A percentile compares a stretch with the other conserved stretches of the same genome.
Conservation (phyloP, 805 yeast species). For the Candida vartiovaarae region DNA sequence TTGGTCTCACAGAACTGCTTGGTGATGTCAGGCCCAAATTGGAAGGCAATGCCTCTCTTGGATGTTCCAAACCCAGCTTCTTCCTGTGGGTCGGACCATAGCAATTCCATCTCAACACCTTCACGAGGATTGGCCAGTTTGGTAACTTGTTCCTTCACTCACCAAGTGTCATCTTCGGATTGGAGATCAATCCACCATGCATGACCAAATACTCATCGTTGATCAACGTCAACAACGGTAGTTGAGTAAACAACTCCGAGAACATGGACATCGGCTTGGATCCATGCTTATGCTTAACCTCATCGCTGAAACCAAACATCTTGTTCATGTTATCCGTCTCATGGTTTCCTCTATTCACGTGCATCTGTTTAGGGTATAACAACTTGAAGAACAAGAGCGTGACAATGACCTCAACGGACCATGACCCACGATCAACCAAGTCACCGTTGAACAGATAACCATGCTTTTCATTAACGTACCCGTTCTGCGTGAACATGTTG, state of each 20-base stretch:
- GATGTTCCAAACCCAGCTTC: slow-evolving; percentile 75
- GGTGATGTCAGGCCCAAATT: slow-evolving; percentile 95
- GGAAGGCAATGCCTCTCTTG: slow-evolving; percentile 92
- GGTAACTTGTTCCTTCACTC: slow-evolving; percentile 69
- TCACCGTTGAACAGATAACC: slow-evolving; percentile 91
- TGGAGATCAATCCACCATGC: slow-evolving; percentile 93
- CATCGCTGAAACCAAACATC: slow-evolving; percentile 94
- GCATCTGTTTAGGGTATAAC: slow-evolving; percentile 61
- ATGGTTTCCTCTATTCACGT: slow-evolving; percentile 90
- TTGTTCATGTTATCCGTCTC: slow-evolving; percentile 96
- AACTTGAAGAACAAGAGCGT: slow-evolving; percentile 71
- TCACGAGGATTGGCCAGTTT: slow-evolving; percentile 84
- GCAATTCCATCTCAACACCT: slow-evolving; percentile 91
- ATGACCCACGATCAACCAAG: slow-evolving; percentile 95
- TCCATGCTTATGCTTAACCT: slow-evolving; percentile 84
- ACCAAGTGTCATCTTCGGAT: slow-evolving; percentile 60
- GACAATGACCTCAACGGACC: slow-evolving; percentile 96
- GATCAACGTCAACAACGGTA: slow-evolving; percentile 81
- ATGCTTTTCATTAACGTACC: slow-evolving; percentile 58
- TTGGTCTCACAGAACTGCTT: slow-evolving; percentile 67
- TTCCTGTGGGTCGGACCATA: slow-evolving; percentile 96
- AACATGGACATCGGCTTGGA: slow-evolving; percentile 76
- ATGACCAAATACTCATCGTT: slow-evolving; percentile 76
- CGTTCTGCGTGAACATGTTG: slow-evolving; percentile 69
- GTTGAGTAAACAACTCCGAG: slow-evolving; percentile 74